Conservation (phyloP, 352 stramenopile genomes). For the Globisporangium lucens region DNA sequence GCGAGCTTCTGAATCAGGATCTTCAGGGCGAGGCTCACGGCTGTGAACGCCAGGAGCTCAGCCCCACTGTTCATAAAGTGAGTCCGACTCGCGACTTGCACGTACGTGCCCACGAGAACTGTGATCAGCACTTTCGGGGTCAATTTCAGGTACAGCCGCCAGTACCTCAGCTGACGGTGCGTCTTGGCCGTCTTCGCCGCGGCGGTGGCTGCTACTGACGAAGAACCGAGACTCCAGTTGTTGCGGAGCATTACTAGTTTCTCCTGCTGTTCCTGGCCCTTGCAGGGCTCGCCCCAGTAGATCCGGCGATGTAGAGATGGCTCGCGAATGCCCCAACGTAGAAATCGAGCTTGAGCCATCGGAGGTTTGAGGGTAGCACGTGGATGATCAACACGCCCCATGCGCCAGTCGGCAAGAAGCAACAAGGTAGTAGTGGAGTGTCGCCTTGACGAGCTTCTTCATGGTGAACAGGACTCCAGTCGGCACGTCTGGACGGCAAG, state of each 20-base stretch:
- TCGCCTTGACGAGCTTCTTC: background rate
- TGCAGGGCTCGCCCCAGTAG: slow-evolving; percentile 1
- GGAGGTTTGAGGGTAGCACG: background rate
- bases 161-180: slow-evolving; percentile 7
- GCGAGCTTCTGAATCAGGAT: slow-evolving; percentile 22
- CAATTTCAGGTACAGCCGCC: slow-evolving; percentile 1
- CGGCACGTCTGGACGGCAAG: background rate
- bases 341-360: slow-evolving; percentile 9
- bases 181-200: background rate
- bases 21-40: slow-evolving; percentile 1
- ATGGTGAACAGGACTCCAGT: background rate
- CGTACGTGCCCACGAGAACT: too few relatives aligned
- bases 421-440: slow-evolving; percentile 10
- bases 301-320: background rate
- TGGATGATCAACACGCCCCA: background rate
- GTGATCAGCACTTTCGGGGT: background rate
- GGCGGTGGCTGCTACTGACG: too few relatives aligned
- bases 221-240: background rate
- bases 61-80: background rate
- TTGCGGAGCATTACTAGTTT: background rate
- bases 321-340: background rate
- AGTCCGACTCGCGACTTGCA: slow-evolving; percentile 5
- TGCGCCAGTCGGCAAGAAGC: background rate
- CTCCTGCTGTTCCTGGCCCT: background rate
- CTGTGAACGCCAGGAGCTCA: background rate